phyloP scores from a whole-genome alignment of 345 rosid genomes.

The Anacardium occidentale region DNA sequence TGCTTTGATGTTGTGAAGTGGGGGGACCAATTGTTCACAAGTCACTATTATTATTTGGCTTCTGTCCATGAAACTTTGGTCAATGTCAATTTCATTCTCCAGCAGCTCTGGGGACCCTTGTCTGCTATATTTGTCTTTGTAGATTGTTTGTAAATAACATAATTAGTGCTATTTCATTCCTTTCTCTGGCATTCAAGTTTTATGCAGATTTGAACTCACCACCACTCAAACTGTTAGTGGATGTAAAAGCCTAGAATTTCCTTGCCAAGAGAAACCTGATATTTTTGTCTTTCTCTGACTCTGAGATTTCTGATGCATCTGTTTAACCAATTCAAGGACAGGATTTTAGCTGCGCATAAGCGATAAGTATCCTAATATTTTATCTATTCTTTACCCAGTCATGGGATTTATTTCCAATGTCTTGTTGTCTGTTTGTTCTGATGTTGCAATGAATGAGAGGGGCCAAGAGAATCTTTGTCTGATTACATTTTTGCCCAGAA shows the following conservation, averaged over 20 bases:
- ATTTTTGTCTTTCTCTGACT: slow-evolving; percentile 9
- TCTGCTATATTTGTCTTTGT: slow-evolving; percentile 37
- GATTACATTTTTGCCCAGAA: slow-evolving; percentile 10
- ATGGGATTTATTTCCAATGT: slow-evolving; percentile 20
- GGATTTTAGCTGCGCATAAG: slow-evolving; percentile 15
- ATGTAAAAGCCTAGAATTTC: slow-evolving; percentile 40
- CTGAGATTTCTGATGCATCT: slow-evolving; percentile 15
- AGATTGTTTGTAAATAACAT: slow-evolving; percentile 27
- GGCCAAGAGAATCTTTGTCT: not conserved
- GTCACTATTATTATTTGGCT: slow-evolving; percentile 51
- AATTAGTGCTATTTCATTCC: slow-evolving; percentile 23
- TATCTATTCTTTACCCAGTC: not conserved
- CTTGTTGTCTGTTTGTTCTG: slow-evolving; percentile 17
- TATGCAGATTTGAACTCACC: slow-evolving; percentile 28
- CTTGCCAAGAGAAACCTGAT: slow-evolving; percentile 36
- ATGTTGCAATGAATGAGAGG: slow-evolving; percentile 13
- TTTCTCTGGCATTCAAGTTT: slow-evolving; percentile 25
- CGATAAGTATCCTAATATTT: slow-evolving; percentile 10
- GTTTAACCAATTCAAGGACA: slow-evolving; percentile 23
- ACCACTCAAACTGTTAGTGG: slow-evolving; percentile 49
- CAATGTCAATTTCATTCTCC: slow-evolving; percentile 57
- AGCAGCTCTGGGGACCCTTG: slow-evolving; percentile 65
- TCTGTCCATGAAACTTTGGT: slow-evolving; percentile 58
- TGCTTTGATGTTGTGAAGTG: slow-evolving; percentile 28
- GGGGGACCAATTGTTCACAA: slow-evolving; percentile 50